Conservation (phyloP, 2,329 filamentous ascomycete species). For the Paracoccidioides brasiliensis region DNA sequence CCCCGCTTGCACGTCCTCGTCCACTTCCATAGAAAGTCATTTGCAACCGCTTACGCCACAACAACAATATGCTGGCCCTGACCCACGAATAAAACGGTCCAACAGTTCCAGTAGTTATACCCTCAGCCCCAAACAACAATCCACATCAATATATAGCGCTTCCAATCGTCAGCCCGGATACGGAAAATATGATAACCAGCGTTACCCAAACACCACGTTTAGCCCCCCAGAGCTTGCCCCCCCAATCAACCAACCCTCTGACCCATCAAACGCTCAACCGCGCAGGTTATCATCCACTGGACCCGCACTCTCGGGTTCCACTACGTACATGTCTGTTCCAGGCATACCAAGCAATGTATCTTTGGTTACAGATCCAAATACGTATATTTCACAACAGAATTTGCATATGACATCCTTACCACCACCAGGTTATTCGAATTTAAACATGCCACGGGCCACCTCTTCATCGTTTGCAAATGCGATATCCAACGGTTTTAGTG, state of each 20-base stretch:
- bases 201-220: slow-evolving; percentile 10
- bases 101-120: slow-evolving; percentile 18
- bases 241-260: slow-evolving; percentile 8
- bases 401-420: slow-evolving; percentile 7
- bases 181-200: slow-evolving; percentile 9
- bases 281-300: slow-evolving; percentile 10
- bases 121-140: slow-evolving; percentile 17
- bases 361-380: slow-evolving; percentile 3
- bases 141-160: slow-evolving; percentile 17
- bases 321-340: slow-evolving; percentile 12
- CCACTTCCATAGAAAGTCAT: slow-evolving; percentile 19
- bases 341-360: slow-evolving; percentile 9
- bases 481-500: slow-evolving; percentile 17
- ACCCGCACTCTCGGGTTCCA: slow-evolving; percentile 6
- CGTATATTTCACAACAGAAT: slow-evolving; percentile 8
- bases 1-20: slow-evolving; percentile 16
- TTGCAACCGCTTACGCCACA: slow-evolving; percentile 19
- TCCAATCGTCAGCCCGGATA: slow-evolving; percentile 15
- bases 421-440: slow-evolving; percentile 5
- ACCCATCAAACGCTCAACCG: slow-evolving; percentile 6
- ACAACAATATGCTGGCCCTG: slow-evolving; percentile 12
- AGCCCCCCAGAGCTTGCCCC: slow-evolving; percentile 11
- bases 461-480: slow-evolving; percentile 17
- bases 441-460: slow-evolving; percentile 13
- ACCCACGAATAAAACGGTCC: slow-evolving; percentile 17